Conservation (phyloP, 1,284 basidiomycete species). For the Fomitopsis palustris region DNA sequence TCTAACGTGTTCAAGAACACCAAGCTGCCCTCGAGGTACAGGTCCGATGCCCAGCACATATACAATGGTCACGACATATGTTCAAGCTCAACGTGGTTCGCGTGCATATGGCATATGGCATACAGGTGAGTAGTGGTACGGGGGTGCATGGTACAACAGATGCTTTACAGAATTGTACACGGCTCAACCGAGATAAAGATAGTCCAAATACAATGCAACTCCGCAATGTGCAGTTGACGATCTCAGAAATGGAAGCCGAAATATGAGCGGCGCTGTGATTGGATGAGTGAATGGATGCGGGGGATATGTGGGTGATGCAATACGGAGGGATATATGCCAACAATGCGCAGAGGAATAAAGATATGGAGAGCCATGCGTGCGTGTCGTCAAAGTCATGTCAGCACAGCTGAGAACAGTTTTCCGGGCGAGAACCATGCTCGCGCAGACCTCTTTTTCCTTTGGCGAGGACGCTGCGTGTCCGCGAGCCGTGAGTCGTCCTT, state of each 20-base stretch:
- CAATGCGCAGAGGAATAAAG: slow-evolving; percentile 14
- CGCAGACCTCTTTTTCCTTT: slow-evolving; percentile 44
- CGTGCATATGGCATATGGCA: slow-evolving; percentile 17
- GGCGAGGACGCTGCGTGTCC: slow-evolving; percentile 28
- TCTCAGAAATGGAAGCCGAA: slow-evolving; percentile 6
- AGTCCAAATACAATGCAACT: slow-evolving; percentile 16
- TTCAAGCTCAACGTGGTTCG: not conserved
- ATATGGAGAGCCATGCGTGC: slow-evolving; percentile 11
- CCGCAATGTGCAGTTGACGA: not conserved
- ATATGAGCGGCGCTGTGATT: slow-evolving; percentile 15
- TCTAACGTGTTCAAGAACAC: not conserved
- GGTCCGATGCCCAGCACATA: too few relatives aligned
- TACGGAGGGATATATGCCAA: slow-evolving; percentile 10
- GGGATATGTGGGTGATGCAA: slow-evolving; percentile 8
- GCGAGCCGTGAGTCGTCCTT: slow-evolving; percentile 18
- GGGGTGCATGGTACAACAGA: slow-evolving; percentile 11
- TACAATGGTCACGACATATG: not conserved
- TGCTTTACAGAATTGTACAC: slow-evolving; percentile 18
- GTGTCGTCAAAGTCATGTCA: slow-evolving; percentile 30
- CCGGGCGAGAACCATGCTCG: slow-evolving; percentile 58
- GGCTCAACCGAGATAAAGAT: slow-evolving; percentile 34
- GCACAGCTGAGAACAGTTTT: slow-evolving; percentile 46
- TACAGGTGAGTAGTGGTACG: slow-evolving; percentile 2
- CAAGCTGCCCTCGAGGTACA: too few relatives aligned
- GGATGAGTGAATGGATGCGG: slow-evolving; percentile 9